These are phyloP conservation scores for Aspergillus sp. DNA, from an alignment of 2,329 filamentous ascomycete species.

Conservation along the genomic window DNA sequence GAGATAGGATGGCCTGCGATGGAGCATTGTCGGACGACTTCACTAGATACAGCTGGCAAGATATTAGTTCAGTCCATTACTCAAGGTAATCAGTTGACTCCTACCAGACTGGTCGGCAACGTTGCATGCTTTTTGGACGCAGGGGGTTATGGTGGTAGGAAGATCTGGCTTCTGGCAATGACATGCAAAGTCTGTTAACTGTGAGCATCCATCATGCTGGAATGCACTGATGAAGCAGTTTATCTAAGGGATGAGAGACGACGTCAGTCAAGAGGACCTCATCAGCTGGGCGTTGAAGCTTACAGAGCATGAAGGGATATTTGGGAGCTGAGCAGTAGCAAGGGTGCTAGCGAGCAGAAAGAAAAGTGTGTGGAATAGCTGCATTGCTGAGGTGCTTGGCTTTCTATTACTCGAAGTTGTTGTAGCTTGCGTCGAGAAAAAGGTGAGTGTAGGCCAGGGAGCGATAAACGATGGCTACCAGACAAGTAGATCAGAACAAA, in stretches of 20 bases:
- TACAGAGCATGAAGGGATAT: constrained; percentile 53
- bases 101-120: constrained; percentile 41
- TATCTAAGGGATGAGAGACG: constrained; percentile 35
- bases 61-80: background rate
- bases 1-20: constrained; percentile 40
- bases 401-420: background rate
- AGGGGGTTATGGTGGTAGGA: constrained; percentile 47
- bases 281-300: constrained; percentile 11
- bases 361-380: constrained; percentile 35
- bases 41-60: constrained; percentile 38
- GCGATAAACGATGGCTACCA: background rate
- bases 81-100: constrained; percentile 9
- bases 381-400: constrained; percentile 31
- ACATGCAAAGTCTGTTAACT: constrained; percentile 52
- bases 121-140: constrained; percentile 48
- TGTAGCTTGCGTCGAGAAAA: background rate
- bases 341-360: constrained; percentile 48
- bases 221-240: constrained; percentile 50
- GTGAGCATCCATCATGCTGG: constrained; percentile 47
- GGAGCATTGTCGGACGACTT: constrained; percentile 38
- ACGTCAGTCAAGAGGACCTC: background rate
- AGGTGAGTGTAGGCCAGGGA: background rate
- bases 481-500: background rate
- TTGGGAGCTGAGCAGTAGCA: constrained; percentile 48
- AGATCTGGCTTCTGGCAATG: constrained; percentile 52